Evolutionary conservation across 2,329 filamentous ascomycete genomes (phyloP).

Genomic region (Xylaria sp.): DNA sequence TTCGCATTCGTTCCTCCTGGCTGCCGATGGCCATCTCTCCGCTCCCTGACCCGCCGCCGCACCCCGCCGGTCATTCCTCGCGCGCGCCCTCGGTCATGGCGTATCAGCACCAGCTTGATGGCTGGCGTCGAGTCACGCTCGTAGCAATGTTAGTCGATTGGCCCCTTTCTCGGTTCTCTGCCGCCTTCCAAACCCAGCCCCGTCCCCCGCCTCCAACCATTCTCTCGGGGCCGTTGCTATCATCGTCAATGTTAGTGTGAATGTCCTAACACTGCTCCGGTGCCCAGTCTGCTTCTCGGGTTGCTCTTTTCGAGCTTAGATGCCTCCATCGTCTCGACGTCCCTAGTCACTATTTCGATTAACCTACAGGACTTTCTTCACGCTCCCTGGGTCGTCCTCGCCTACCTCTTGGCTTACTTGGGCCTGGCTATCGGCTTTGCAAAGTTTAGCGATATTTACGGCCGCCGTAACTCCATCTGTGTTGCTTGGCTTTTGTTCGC

Average conservation of each 20-base stretch:
- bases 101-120: conserved; percentile 27
- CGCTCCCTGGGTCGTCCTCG: conserved; percentile 60
- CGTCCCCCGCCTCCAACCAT: no score
- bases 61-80: neutral
- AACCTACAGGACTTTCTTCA: conserved; percentile 58
- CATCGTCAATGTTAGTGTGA: conserved; percentile 19
- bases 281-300: conserved; percentile 53
- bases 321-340: conserved; percentile 63
- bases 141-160: conserved; percentile 44
- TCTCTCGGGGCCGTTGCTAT: no score
- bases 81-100: conserved; percentile 24
- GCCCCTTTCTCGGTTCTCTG: conserved; percentile 19
- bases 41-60: no score
- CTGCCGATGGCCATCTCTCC: neutral
- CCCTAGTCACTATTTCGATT: conserved; percentile 60
- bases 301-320: conserved; percentile 63
- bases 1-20: neutral
- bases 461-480: conserved; percentile 56
- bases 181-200: no score
- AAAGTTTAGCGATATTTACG: conserved; percentile 65
- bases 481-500: conserved; percentile 60
- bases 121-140: conserved; percentile 42
- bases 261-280: conserved; percentile 2
- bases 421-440: conserved; percentile 63
- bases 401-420: conserved; percentile 63